Percentiles rank a stretch among this genome's conserved stretches.
These are phyloP conservation scores for Hypoxylon sp. DNA, from an alignment of 2,329 filamentous ascomycete species.

Conservation along the genomic window DNA sequence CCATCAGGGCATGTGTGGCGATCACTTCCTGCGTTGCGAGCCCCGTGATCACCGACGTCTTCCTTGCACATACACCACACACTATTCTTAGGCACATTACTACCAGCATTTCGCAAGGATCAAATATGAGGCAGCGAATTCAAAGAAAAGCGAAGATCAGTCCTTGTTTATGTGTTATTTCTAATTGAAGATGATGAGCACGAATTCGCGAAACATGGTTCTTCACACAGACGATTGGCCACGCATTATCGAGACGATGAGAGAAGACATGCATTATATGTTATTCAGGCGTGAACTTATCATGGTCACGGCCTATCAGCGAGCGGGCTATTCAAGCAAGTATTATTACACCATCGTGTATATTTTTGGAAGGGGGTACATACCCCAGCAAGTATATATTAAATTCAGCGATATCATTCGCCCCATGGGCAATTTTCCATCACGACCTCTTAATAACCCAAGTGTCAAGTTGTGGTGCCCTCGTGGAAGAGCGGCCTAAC, in stretches of 20 bases:
- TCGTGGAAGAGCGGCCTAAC: not conserved
- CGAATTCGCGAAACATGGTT: conserved; percentile 6
- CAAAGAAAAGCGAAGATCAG: conserved; percentile 15
- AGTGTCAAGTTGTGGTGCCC: not conserved
- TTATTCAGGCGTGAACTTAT: conserved; percentile 10
- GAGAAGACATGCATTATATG: conserved; percentile 10
- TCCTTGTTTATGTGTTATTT: conserved; percentile 24
- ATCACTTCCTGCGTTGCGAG: not conserved
- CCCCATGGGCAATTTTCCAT: not conserved
- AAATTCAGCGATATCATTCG: conserved; percentile 43
- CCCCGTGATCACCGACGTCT: conserved; percentile 1
- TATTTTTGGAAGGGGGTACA: conserved; percentile 27
- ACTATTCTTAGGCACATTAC: conserved; percentile 8
- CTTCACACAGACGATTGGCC: conserved; percentile 30
- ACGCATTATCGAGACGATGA: conserved; percentile 29
- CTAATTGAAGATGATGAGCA: conserved; percentile 10
- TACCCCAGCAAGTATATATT: conserved; percentile 36
- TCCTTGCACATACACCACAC: conserved; percentile 26
- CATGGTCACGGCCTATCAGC: conserved; percentile 11
- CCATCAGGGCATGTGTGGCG: not conserved
- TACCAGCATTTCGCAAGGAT: conserved; percentile 26
- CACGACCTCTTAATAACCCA: not conserved
- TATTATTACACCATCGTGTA: conserved; percentile 29
- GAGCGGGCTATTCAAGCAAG: conserved; percentile 7
- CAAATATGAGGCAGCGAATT: conserved; percentile 27